phyloP scores from a whole-genome alignment of 2,329 filamentous ascomycete genomes.

The Diaporthe vaccinii region DNA sequence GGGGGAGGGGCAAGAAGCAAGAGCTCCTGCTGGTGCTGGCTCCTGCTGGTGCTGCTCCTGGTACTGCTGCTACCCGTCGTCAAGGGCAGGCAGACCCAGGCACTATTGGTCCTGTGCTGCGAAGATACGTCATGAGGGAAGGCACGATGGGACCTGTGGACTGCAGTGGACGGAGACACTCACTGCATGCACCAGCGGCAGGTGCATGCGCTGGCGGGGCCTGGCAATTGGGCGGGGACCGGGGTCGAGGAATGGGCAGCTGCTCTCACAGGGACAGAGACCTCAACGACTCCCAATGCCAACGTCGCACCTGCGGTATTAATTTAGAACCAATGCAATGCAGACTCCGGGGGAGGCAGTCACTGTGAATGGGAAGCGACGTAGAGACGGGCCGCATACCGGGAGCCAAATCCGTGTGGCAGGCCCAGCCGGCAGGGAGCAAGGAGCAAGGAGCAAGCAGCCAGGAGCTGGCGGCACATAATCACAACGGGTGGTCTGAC shows the following conservation, averaged over 20 bases:
- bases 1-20: conserved; percentile 25
- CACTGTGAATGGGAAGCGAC: background rate
- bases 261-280: background rate
- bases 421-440: conserved; percentile 2
- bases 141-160: conserved; percentile 22
- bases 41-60: background rate
- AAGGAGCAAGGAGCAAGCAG: background rate
- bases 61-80: background rate
- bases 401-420: conserved; percentile 31
- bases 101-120: conserved; percentile 3
- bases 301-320: conserved; percentile 22
- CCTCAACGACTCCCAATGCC: conserved; percentile 2
- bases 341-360: conserved; percentile 2
- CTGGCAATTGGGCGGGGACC: conserved; percentile 12
- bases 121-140: conserved; percentile 31
- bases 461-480: background rate
- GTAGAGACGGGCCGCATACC: conserved; percentile 17
- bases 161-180: background rate
- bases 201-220: conserved; percentile 14
- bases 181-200: conserved; percentile 25
- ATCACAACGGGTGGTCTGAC: conserved; percentile 8
- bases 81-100: background rate
- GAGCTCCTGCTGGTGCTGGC: background rate
- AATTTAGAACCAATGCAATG: conserved; percentile 24
- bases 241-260: background rate